Base-by-base conservation (phyloP, 495 filamentous ascomycete species). In the Penicillium manginii region DNA sequence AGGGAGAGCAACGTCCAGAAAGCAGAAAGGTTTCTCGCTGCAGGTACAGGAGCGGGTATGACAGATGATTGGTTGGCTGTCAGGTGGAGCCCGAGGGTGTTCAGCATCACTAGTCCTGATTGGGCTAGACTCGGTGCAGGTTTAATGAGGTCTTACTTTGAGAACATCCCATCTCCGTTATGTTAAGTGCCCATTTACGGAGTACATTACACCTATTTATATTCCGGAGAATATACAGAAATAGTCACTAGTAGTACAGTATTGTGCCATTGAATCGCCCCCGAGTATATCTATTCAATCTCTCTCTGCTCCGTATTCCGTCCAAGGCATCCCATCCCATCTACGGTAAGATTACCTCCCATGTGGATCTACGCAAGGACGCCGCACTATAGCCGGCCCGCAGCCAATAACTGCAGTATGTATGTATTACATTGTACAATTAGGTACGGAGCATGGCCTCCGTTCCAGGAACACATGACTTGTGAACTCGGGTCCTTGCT, bases 1-100 rank as follows among this genome's bases (percentile, higher is more conserved):
- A 52, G 40, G 35, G 42, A 23, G 43, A 19, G 9, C 14, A 50
- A 9, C 19, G 45, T 55, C 23, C 35, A n/a, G 4, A 37, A n/a
- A n/a, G n/a, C n/a, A n/a, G 35, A 37, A 37, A 37, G 35, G 15
- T n/a, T n/a, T 37, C 15, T n/a, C 12, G 56, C 57, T 57, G 55
- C 63, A 66, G 66, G 63, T 66, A 68, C 64, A 55, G 52, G 31
- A 23, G 50, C 47, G 21, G 14, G 17, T 11, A 39, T n/a, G 21
- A 14, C 61, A 26, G 62, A 58, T 67, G 9, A 42, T 14, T 43
- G 40, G 40, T 6, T 43, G 18, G 23, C 14, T 57, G 56, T 56
- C 55, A 42, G 52, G 60, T 63, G 62, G 63, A 35, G 52, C 33
- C 46, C 32, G 48, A 55, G 54, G 22, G 58, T 64, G 61, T 54